phyloP scores from a whole-genome alignment of 2,329 filamentous ascomycete genomes.

The Calycina marina region DNA sequence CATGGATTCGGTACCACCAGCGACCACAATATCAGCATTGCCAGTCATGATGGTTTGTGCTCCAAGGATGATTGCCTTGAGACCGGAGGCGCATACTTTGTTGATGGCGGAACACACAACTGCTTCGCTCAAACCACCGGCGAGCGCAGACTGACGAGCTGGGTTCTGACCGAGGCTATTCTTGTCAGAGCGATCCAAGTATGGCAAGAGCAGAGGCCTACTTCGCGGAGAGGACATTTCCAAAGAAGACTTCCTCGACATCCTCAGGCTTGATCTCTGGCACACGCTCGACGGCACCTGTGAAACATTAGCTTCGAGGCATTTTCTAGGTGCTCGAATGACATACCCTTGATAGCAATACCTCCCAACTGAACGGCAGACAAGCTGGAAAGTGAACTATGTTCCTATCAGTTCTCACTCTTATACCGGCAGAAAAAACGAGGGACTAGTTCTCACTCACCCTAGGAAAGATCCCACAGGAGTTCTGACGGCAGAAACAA shows the following conservation, averaged over 20 bases:
- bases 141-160: constrained; percentile 82
- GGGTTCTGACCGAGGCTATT: constrained; percentile 85
- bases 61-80: constrained; percentile 90
- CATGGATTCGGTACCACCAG: constrained; percentile 96
- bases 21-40: constrained; percentile 83
- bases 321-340: constrained; percentile 1
- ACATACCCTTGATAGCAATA: constrained; percentile 87
- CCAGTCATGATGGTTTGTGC: constrained; percentile 97
- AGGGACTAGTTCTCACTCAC: constrained; percentile 42
- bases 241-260: constrained; percentile 94
- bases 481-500: constrained; percentile 81
- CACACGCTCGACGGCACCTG: constrained; percentile 69
- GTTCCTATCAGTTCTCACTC: constrained; percentile 12
- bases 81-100: constrained; percentile 93
- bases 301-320: constrained; percentile 6
- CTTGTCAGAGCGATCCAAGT: constrained; percentile 5
- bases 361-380: constrained; percentile 77
- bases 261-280: constrained; percentile 76
- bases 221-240: constrained; percentile 96
- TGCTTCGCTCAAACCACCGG: constrained; percentile 67
- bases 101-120: constrained; percentile 88
- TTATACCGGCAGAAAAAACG: constrained; percentile 36
- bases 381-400: constrained; percentile 74
- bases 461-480: constrained; percentile 91
- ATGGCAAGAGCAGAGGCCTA: constrained; percentile 29